Conservation (phyloP, 2,329 filamentous ascomycete genomes). For the Furcasterigmium furcatum region DNA sequence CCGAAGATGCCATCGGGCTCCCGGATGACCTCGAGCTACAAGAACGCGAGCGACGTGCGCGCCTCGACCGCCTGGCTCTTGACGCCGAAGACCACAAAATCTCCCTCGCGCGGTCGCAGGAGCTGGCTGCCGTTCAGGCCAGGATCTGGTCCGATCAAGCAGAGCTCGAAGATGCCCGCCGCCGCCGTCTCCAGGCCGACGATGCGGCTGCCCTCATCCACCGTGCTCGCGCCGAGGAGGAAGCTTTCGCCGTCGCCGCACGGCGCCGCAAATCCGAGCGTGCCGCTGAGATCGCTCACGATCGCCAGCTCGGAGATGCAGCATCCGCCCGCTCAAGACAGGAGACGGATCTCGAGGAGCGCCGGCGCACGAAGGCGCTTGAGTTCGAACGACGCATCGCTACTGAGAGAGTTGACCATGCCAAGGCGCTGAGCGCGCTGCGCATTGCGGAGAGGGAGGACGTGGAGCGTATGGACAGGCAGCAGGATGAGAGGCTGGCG, state of each 20-base stretch:
- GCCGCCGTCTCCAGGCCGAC: conserved; percentile 39
- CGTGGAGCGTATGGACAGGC: conserved; percentile 43
- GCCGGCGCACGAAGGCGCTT: conserved; percentile 38
- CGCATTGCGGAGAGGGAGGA: conserved; percentile 48
- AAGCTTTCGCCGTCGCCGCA: conserved; percentile 31
- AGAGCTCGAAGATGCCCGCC: conserved; percentile 49
- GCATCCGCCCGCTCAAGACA: conserved; percentile 39
- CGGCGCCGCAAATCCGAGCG: conserved; percentile 31
- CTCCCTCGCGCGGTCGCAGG: conserved; percentile 43
- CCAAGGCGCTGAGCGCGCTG: conserved; percentile 45
- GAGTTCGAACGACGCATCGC: conserved; percentile 46
- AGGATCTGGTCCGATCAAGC: conserved; percentile 44
- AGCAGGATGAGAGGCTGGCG: conserved; percentile 41
- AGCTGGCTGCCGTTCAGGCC: conserved; percentile 48
- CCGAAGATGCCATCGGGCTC: conserved; percentile 48
- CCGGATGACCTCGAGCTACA: conserved; percentile 45
- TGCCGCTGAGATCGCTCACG: conserved; percentile 36
- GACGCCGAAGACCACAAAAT: conserved; percentile 47
- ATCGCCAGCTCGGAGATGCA: conserved; percentile 43
- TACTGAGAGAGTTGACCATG: conserved; percentile 42
- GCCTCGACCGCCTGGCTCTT: conserved; percentile 38
- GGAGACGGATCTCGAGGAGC: conserved; percentile 42
- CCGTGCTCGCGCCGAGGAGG: conserved; percentile 44
- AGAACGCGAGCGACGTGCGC: conserved; percentile 47
- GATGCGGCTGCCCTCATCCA: conserved; percentile 41